Evolutionary conservation across 2,329 filamentous ascomycete species (phyloP), one percentile per base, ranked within the genome.

Genomic region (Mollisia scopiformis): DNA sequence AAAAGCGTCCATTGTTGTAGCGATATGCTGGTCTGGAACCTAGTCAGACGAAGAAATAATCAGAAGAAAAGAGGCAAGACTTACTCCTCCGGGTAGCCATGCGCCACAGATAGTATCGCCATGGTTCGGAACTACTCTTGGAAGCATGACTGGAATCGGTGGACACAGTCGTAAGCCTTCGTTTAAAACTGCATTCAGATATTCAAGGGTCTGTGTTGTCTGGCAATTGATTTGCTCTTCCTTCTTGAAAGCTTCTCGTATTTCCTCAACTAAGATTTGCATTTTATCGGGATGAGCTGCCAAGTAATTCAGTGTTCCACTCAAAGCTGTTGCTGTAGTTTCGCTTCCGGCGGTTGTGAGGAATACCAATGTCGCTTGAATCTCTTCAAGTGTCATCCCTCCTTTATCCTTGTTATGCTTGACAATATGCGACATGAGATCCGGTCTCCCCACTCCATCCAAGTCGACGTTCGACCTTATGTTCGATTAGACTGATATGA

Each of bases 1-100:
- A 19, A 23, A 53, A 53, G 14, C 57, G 57, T 16, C 59, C 61
- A 37, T 57, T 57, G 28, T 59, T 54, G 31, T 50, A 46, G 14
- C 39, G 59, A 23, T 51, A 52, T 23, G 27, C 61, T 39, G 53
- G 61, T 14, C 8, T 33, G 51, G n/a, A 50, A 31, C 16, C 53
- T 53, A 6, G 46, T 47, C 2, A 62, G 11, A 16, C n/a, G 30
- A 37, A 3, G 33, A 37, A 3, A 37, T 37, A 14, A 16, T 37
- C 33, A 37, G 11, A 14, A 16, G n/a, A n/a, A n/a, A n/a, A n/a
- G n/a, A n/a, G n/a, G n/a, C n/a, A n/a, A n/a, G n/a, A n/a, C n/a
- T n/a, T n/a, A n/a, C n/a, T n/a, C n/a, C n/a, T n/a, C n/a, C n/a
- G n/a, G n/a, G n/a, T n/a, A n/a, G n/a, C n/a, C n/a, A n/a, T n/a